Conservation (phyloP, 108 stramenopile species). For the Nannochloropsis salina region DNA sequence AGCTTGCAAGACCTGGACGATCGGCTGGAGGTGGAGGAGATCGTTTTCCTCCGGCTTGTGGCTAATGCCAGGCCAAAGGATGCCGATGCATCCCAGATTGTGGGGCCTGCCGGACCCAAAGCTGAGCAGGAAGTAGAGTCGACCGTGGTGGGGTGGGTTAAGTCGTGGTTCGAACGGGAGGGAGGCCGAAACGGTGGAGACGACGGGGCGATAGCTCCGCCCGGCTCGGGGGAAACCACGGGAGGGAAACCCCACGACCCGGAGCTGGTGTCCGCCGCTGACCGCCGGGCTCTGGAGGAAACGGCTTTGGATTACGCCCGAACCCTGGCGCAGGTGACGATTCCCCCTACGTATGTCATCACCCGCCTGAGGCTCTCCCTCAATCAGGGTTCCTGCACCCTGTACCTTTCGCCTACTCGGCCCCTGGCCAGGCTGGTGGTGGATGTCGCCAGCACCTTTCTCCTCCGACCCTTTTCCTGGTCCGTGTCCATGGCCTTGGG, state of each 20-base stretch:
- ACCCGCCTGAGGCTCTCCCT: not conserved
- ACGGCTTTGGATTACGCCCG: not conserved
- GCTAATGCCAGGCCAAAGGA: not conserved
- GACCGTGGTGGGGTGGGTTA: not conserved
- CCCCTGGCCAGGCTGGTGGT: not conserved
- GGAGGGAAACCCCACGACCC: not conserved
- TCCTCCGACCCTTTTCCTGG: not conserved
- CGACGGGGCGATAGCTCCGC: not conserved
- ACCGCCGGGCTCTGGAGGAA: not conserved
- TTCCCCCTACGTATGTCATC: not conserved
- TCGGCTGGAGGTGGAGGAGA: not conserved
- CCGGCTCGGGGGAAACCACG: not conserved
- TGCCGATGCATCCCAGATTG: not conserved
- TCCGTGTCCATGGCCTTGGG: not conserved
- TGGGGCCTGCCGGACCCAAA: not conserved
- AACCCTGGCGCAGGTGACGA: not conserved
- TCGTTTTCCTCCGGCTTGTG: not conserved
- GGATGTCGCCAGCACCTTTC: not conserved
- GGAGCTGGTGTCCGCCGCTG: not conserved
- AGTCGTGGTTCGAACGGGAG: conserved; percentile 2
- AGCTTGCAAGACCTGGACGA: not conserved
- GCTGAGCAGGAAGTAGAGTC: not conserved
- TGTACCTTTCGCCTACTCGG: not conserved
- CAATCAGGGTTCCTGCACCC: not conserved
- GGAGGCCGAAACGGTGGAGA: not conserved